A percentile compares a stretch with the other conserved stretches of the same genome.
Conservation (phyloP, 202 grass and related monocot genomes). For the Carex sylvatica region DNA sequence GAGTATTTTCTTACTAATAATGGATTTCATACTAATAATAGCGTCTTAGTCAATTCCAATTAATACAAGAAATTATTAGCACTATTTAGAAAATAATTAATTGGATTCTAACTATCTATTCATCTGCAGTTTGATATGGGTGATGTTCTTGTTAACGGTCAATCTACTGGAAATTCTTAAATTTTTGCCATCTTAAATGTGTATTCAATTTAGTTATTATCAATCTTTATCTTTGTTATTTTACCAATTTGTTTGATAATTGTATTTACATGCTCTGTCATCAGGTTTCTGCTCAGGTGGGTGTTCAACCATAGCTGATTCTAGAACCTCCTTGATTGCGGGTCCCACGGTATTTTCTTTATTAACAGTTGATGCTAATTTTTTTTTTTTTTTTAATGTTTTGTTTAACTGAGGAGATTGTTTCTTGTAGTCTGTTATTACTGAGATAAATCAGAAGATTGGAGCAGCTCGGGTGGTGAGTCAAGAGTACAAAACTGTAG, state of each 20-base stretch:
- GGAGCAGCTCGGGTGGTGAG: slow-evolving; percentile 79
- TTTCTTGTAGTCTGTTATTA: slow-evolving; percentile 57
- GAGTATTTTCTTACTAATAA: neutral
- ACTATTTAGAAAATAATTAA: slow-evolving; percentile 6
- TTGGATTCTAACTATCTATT: slow-evolving; percentile 6
- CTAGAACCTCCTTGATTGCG: slow-evolving; percentile 84
- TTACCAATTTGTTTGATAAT: neutral
- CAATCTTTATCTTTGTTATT: slow-evolving; percentile 22
- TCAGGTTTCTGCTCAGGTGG: slow-evolving; percentile 56
- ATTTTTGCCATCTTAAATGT: neutral
- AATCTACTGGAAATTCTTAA: slow-evolving; percentile 55
- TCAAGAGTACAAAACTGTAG: slow-evolving; percentile 93
- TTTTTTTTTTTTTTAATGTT: neutral
- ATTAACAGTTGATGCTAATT: neutral
- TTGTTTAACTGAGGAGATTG: neutral
- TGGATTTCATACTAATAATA: no score
- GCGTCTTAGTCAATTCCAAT: neutral
- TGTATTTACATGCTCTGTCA: neutral
- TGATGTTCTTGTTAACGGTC: slow-evolving; percentile 72
- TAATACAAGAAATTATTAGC: neutral
- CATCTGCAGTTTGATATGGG: slow-evolving; percentile 85
- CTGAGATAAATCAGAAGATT: slow-evolving; percentile 93
- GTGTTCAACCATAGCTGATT: slow-evolving; percentile 71
- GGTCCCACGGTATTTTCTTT: slow-evolving; percentile 59
- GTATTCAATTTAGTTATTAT: slow-evolving; percentile 8